Percentiles rank a stretch among this genome's conserved stretches.
These are phyloP conservation scores for Scheffersomyces cryptocercus DNA, from an alignment of 1,139 yeast genomes.

Conservation along the genomic window DNA sequence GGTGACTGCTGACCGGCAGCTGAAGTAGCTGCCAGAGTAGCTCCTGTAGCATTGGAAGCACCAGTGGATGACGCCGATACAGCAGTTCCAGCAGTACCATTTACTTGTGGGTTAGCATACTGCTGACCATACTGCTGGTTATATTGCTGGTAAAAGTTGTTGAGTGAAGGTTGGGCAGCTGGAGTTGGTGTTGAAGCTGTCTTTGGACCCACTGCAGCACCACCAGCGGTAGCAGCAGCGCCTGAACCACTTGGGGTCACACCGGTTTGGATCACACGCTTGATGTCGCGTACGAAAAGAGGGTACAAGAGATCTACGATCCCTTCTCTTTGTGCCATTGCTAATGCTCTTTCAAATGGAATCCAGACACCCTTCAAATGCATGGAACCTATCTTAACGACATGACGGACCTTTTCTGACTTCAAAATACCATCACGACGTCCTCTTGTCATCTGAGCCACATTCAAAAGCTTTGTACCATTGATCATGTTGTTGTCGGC, in stretches of 20 bases:
- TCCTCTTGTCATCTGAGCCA: conserved; percentile 95
- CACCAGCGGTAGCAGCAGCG: conserved; percentile 11
- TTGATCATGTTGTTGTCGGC: conserved; percentile 94
- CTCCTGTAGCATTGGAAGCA: conserved; percentile 4
- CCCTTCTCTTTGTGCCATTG: conserved; percentile 88
- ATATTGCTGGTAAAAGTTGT: conserved; percentile 26
- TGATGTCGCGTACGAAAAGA: conserved; percentile 83
- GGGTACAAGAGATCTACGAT: conserved; percentile 87
- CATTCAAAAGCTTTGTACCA: conserved; percentile 89
- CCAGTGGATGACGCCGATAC: conserved; percentile 7
- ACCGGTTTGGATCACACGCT: conserved; percentile 61
- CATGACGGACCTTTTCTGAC: conserved; percentile 85
- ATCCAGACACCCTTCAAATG: conserved; percentile 98
- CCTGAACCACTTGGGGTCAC: conserved; percentile 35
- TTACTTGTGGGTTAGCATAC: conserved; percentile 14
- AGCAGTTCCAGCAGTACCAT: conserved; percentile 13
- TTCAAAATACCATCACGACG: conserved; percentile 92
- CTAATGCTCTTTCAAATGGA: conserved; percentile 89
- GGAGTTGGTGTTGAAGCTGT: conserved; percentile 16
- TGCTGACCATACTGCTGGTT: conserved; percentile 17
- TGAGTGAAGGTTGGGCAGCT: conserved; percentile 10
- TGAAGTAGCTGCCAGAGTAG: background rate
- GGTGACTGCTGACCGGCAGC: conserved; percentile 7
- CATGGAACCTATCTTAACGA: conserved; percentile 96
- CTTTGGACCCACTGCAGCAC: conserved; percentile 11